These are phyloP conservation scores for Chalciporus sphaerocephalus DNA, from an alignment of 768 basidiomycete genomes.

Conservation along the genomic window DNA sequence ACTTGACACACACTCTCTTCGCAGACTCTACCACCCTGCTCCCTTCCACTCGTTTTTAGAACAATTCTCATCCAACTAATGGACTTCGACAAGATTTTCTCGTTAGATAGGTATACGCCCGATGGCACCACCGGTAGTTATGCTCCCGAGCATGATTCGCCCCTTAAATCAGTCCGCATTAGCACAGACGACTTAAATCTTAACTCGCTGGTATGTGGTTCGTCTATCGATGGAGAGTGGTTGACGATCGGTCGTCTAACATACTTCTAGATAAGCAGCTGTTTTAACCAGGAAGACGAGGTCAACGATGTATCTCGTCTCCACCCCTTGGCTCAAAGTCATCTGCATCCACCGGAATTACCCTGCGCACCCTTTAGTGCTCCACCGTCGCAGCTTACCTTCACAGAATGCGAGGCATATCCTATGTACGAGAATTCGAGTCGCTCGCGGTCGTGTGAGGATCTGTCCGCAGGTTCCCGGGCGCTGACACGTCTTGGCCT, in stretches of 20 bases:
- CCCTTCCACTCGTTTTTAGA: constrained; percentile 3
- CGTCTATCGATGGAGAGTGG: not conserved
- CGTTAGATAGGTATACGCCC: constrained; percentile 30
- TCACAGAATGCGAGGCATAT: constrained; percentile 3
- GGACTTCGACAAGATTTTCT: constrained; percentile 32
- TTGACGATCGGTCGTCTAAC: constrained; percentile 1
- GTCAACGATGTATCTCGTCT: constrained; percentile 6
- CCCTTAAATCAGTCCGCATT: constrained; percentile 32
- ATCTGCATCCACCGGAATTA: not conserved
- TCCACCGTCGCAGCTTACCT: constrained; percentile 11
- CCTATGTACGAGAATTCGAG: constrained; percentile 10
- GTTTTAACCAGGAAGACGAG: constrained; percentile 21
- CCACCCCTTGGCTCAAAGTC: constrained; percentile 9
- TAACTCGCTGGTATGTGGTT: constrained; percentile 26
- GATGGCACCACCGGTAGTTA: constrained; percentile 27
- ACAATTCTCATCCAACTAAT: constrained; percentile 12
- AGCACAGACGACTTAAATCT: constrained; percentile 30
- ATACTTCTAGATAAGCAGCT: constrained; percentile 19
- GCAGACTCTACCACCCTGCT: constrained; percentile 6
- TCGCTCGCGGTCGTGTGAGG: constrained; percentile 3
- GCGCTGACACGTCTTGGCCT: constrained; percentile 6
- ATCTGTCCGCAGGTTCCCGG: constrained; percentile 1
- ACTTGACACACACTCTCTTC: not conserved
- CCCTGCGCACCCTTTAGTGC: constrained; percentile 17
- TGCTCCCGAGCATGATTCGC: constrained; percentile 27